Base-by-base conservation (phyloP, 2,329 filamentous ascomycete genomes). In the Alternaria rosae region DNA sequence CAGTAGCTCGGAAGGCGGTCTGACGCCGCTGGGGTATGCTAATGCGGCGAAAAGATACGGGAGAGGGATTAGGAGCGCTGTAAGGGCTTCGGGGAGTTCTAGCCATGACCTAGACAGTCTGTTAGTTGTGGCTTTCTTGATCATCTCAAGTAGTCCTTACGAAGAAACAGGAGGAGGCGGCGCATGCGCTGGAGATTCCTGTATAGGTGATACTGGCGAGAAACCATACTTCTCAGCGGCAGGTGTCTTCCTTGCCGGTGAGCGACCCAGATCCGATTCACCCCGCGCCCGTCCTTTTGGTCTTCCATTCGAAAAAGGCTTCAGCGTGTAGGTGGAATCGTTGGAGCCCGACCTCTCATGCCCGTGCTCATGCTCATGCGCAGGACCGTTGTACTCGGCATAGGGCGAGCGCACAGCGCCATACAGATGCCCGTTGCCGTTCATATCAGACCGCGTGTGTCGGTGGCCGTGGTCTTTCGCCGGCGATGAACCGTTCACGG, bases 1-100 rank as follows among this genome's bases (percentile, higher is more conserved):
- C n/a, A 70, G 66, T 5, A 69, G 35, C 56, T 65, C 70, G 25
- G 61, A 65, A 48, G 64, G 35, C 21, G 62, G 66, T 8, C 57
- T 64, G 32, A 64, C 47, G 17, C 63, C 28, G 21, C 21, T 64
- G n/a, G 80, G 80, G 63, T 82, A 84, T 57, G 82, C 82, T 15
- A 83, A 71, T 7, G 82, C 82, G 7, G 82, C 82, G 54, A 85
- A 75, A 55, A 85, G 66, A 59, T 80, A 85, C 6, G 84, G 84
- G 25, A 85, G 75, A 8, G 83, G 82, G 25, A 85, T 76, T 28
- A 87, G 75, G 56, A 85, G 67, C 23, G 84, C 84, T 6, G 84
- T 84, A 58, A 86, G 64, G 6, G 82, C 74, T 70, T 87, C 85
- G 25, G 80, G 76, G 15, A 83, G 80, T 55, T 72, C 65, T 5